phyloP scores from a whole-genome alignment of 768 basidiomycete genomes.

The Dioszegia crocea region DNA sequence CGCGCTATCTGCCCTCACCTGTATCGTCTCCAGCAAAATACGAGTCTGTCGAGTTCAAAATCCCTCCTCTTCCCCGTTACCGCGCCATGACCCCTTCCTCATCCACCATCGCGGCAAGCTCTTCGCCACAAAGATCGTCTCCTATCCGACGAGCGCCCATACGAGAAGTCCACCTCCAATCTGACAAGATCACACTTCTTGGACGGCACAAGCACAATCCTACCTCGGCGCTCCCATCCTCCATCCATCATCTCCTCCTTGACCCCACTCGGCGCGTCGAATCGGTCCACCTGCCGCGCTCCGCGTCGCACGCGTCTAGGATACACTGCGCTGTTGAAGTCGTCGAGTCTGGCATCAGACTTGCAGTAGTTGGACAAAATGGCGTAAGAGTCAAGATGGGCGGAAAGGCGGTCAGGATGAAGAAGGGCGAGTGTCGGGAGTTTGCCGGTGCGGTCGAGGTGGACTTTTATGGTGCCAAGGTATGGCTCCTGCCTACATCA shows the following conservation, averaged over 20 bases:
- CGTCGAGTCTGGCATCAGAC: conserved; percentile 8
- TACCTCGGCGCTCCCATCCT: conserved; percentile 3
- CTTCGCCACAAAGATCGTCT: conserved; percentile 29
- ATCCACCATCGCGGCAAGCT: conserved; percentile 39
- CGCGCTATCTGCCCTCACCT: neutral
- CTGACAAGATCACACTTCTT: conserved; percentile 26
- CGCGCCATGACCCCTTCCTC: conserved; percentile 34
- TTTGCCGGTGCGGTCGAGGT: conserved; percentile 15
- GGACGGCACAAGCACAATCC: conserved; percentile 32
- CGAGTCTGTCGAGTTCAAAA: conserved; percentile 14
- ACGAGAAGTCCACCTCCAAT: neutral
- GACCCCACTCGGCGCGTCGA: conserved; percentile 4
- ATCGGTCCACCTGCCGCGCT: conserved; percentile 25
- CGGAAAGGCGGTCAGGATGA: conserved; percentile 15
- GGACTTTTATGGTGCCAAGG: conserved; percentile 33
- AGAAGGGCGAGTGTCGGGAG: conserved; percentile 25
- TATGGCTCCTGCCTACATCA: conserved; percentile 7
- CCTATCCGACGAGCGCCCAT: conserved; percentile 10
- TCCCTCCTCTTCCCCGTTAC: conserved; percentile 19
- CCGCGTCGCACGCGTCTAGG: conserved; percentile 38
- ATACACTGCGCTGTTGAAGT: conserved; percentile 37
- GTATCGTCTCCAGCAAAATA: neutral
- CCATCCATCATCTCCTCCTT: conserved; percentile 1
- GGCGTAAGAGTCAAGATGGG: conserved; percentile 22
- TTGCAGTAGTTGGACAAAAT: conserved; percentile 40